Conservation (phyloP, 345 rosid genomes). For the Sisymbrium irio region DNA sequence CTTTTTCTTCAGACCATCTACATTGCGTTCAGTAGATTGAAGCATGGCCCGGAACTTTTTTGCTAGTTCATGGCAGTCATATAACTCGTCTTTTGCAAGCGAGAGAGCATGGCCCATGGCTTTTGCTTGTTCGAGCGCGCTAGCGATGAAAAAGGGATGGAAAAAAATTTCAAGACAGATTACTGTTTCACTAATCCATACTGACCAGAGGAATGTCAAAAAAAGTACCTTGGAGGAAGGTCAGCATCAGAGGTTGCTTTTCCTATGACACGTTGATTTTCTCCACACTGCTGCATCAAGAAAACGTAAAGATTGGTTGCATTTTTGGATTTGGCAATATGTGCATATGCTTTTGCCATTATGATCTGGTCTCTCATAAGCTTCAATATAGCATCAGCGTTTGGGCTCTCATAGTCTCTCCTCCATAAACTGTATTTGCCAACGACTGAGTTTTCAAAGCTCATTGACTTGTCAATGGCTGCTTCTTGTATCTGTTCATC, state of each 20-base stretch:
- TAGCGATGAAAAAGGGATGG: constrained; percentile 34
- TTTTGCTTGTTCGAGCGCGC: constrained; percentile 86
- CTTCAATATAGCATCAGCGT: constrained; percentile 78
- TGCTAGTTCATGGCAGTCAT: constrained; percentile 68
- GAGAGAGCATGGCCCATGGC: constrained; percentile 88
- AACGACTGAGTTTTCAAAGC: constrained; percentile 48
- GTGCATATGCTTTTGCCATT: constrained; percentile 93
- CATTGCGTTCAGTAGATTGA: constrained; percentile 64
- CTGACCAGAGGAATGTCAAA: constrained; percentile 14
- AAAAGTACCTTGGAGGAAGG: constrained; percentile 69
- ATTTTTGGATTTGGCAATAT: constrained; percentile 73
- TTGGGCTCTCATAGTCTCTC: constrained; percentile 80
- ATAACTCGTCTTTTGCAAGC: constrained; percentile 72
- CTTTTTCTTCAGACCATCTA: constrained; percentile 66
- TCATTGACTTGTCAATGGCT: constrained; percentile 58
- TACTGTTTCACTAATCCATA: constrained; percentile 10
- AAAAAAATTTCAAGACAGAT: neutral
- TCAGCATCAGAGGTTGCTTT: constrained; percentile 80
- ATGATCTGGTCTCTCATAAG: constrained; percentile 97
- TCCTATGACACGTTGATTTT: constrained; percentile 63
- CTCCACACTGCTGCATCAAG: constrained; percentile 56
- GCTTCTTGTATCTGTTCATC: constrained; percentile 55
- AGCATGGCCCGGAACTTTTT: constrained; percentile 86
- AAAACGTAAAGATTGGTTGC: constrained; percentile 52
- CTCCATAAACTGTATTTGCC: constrained; percentile 95